phyloP scores from a whole-genome alignment of 2,329 filamentous ascomycete species.

The Aulographum hederae region DNA sequence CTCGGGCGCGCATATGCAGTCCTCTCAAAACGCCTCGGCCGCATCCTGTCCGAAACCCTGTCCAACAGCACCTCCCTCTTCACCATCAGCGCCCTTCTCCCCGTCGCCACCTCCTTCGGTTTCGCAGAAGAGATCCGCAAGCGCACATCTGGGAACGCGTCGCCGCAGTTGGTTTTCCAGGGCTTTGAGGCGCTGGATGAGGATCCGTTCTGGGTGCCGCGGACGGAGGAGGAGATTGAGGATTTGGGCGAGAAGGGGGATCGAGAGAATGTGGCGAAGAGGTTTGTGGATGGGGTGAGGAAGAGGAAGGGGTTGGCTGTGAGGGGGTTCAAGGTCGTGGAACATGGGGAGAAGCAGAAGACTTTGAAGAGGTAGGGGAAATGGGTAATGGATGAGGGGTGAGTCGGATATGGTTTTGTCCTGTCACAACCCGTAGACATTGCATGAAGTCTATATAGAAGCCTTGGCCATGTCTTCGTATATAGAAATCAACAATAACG shows the following conservation, averaged over 20 bases:
- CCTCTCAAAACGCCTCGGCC: conserved; percentile 83
- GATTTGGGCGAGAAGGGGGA: conserved; percentile 89
- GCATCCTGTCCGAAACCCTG: conserved; percentile 76
- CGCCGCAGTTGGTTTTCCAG: conserved; percentile 82
- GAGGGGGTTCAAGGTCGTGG: conserved; percentile 49
- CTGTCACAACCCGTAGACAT: too few species aligned
- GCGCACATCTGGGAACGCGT: conserved; percentile 73
- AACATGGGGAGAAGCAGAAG: conserved; percentile 86
- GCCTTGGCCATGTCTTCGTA: too few species aligned
- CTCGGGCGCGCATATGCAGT: conserved; percentile 91
- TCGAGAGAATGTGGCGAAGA: conserved; percentile 85
- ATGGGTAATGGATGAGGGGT: too few species aligned
- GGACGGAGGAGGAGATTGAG: conserved; percentile 90
- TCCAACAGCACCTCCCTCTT: conserved; percentile 95
- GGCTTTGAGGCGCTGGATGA: conserved; percentile 76
- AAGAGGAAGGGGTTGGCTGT: conserved; percentile 77
- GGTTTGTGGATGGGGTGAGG: conserved; percentile 84
- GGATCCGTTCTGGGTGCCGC: conserved; percentile 94
- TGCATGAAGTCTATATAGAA: too few species aligned
- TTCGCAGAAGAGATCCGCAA: conserved; percentile 96
- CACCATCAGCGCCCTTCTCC: conserved; percentile 73
- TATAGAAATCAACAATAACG: too few species aligned
- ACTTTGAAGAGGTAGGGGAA: conserved; percentile 44
- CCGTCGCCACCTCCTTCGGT: conserved; percentile 88
- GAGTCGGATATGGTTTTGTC: too few species aligned